A percentile compares a stretch with the other conserved stretches of the same genome.
phyloP scores from a whole-genome alignment of 2,329 filamentous ascomycete genomes.

The Apiospora arundinis region DNA sequence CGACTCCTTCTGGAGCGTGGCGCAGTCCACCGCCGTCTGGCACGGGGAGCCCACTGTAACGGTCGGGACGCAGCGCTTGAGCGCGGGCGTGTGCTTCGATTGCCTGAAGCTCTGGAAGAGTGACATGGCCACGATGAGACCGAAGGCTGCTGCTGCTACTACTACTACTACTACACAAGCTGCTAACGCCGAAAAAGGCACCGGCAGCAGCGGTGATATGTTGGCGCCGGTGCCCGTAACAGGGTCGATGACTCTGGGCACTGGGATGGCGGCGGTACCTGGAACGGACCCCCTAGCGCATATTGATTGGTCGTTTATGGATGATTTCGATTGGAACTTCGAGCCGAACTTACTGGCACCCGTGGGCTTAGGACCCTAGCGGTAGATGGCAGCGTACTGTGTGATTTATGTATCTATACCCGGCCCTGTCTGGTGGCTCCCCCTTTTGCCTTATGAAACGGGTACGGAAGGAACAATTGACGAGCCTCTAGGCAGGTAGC shows the following conservation, averaged over 20 bases:
- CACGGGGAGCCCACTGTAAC: conserved; percentile 47
- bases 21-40: conserved; percentile 40
- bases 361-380: neutral
- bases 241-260: neutral
- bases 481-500: neutral
- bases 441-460: neutral
- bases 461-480: neutral
- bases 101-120: conserved; percentile 55
- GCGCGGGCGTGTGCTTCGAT: conserved; percentile 56
- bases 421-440: neutral
- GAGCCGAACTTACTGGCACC: conserved; percentile 30
- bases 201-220: conserved; percentile 9
- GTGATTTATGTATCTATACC: neutral
- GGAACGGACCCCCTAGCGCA: conserved; percentile 30
- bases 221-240: conserved; percentile 3
- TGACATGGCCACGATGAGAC: conserved; percentile 30
- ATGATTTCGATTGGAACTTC: conserved; percentile 42
- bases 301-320: conserved; percentile 44
- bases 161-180: neutral
- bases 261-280: neutral
- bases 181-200: neutral
- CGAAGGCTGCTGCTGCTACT: neutral
- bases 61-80: conserved; percentile 52
- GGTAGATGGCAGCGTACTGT: neutral
- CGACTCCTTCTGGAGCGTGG: conserved; percentile 52